Percentiles rank a stretch among this genome's conserved stretches.
These are phyloP conservation scores for Phytophthora sp. DNA, from an alignment of 352 stramenopile genomes.

Conservation along the genomic window DNA sequence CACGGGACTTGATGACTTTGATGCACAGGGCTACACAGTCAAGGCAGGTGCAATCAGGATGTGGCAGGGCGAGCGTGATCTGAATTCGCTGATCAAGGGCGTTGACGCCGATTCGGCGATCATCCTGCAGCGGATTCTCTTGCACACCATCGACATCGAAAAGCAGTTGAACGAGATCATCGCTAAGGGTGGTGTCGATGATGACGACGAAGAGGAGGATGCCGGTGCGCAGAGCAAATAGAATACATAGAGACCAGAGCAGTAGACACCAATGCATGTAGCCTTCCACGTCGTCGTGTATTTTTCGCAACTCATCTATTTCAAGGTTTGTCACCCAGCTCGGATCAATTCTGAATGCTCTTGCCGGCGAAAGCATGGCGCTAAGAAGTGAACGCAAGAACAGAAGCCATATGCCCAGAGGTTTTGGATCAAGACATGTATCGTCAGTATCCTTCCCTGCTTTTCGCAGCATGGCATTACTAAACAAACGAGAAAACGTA, in stretches of 20 bases:
- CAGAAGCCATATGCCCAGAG: neutral
- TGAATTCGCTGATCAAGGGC: slow-evolving; percentile 48
- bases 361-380: neutral
- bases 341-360: neutral
- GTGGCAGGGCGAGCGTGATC: slow-evolving; percentile 73
- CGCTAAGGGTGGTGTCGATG: slow-evolving; percentile 23
- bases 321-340: slow-evolving; percentile 1
- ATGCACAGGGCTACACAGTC: slow-evolving; percentile 57
- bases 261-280: slow-evolving; percentile 9
- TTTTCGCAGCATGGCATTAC: neutral
- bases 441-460: neutral
- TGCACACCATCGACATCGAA: slow-evolving; percentile 73
- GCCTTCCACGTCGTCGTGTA: neutral
- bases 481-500: neutral
- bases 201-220: slow-evolving; percentile 18
- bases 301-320: slow-evolving; percentile 9
- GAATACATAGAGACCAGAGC: slow-evolving; percentile 14
- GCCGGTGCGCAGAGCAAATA: slow-evolving; percentile 14
- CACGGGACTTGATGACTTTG: slow-evolving; percentile 69
- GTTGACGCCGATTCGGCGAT: slow-evolving; percentile 67
- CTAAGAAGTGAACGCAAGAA: slow-evolving; percentile 5
- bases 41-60: slow-evolving; percentile 60
- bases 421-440: neutral
- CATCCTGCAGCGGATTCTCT: slow-evolving; percentile 76
- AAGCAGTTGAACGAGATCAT: slow-evolving; percentile 62